These are phyloP conservation scores for Coemansia sp. DNA, from an alignment of 192 early-diverging fungal species.

Conservation along the genomic window DNA sequence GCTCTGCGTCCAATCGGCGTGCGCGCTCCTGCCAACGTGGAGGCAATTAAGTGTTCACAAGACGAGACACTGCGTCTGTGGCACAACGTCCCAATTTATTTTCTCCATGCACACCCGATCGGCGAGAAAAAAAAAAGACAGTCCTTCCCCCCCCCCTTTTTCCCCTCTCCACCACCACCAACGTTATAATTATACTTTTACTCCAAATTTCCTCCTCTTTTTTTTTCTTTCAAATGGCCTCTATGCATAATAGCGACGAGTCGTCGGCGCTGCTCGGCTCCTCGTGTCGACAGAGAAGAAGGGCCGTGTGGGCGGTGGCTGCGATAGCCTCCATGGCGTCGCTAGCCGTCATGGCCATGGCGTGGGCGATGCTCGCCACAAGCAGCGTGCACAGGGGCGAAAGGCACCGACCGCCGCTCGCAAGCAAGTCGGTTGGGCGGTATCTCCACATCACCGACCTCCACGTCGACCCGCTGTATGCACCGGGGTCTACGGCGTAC, in stretches of 20 bases:
- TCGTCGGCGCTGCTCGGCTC: slow-evolving; percentile 4
- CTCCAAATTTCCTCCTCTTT: not conserved
- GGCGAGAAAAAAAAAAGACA: not conserved
- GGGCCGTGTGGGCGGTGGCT: not conserved
- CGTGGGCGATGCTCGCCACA: not conserved
- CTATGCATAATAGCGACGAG: not conserved
- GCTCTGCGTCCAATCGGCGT: not conserved
- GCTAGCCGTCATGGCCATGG: not conserved
- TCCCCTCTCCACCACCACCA: not conserved
- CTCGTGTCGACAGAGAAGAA: not conserved
- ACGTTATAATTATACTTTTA: not conserved
- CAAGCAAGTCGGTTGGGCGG: slow-evolving; percentile 45
- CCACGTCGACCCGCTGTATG: slow-evolving; percentile 63
- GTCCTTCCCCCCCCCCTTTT: not conserved
- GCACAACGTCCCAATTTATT: too few species aligned
- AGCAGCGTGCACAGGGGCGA: not conserved
- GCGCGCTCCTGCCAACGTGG: not conserved
- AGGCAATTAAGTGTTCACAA: not conserved
- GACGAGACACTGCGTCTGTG: not conserved
- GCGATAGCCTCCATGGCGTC: not conserved
- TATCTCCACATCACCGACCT: slow-evolving; percentile 74
- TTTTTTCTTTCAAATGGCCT: not conserved
- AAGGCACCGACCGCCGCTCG: slow-evolving; percentile 8
- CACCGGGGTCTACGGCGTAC: slow-evolving; percentile 50
- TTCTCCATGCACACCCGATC: too few species aligned